phyloP scores from a whole-genome alignment of 2,329 filamentous ascomycete species.

The Fusarium sp. region DNA sequence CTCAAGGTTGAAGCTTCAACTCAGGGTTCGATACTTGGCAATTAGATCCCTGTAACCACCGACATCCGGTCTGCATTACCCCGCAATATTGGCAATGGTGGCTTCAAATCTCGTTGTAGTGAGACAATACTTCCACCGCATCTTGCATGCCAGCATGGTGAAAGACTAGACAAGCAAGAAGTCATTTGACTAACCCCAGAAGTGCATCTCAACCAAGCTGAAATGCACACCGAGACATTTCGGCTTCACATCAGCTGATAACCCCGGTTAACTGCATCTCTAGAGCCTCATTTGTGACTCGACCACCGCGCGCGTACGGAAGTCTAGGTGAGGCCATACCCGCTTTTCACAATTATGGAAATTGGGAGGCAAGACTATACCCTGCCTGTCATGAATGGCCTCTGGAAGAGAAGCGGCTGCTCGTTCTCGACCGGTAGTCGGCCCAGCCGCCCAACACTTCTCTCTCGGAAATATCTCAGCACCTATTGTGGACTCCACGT shows the following conservation, averaged over 20 bases:
- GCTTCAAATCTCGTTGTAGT: neutral
- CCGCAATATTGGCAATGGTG: neutral
- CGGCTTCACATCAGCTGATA: neutral
- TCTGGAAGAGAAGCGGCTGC: neutral
- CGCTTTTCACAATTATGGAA: no score
- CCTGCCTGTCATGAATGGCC: no score
- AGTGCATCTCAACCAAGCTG: neutral
- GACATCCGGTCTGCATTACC: neutral
- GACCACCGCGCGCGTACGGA: neutral
- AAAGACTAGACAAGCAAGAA: neutral
- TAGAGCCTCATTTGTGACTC: neutral
- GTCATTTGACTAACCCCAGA: neutral
- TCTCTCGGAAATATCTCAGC: rapidly evolving
- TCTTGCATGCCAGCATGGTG: neutral
- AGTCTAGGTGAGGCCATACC: neutral
- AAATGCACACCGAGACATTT: neutral
- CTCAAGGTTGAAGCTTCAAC: neutral
- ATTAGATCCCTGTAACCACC: neutral
- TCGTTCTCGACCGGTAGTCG: neutral
- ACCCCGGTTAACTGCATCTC: neutral
- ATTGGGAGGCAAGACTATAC: no score
- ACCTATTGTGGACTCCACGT: neutral
- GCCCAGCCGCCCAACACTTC: no score
- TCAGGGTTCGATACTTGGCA: neutral
- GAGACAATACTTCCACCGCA: neutral